A percentile compares a stretch with the other conserved stretches of the same genome.
Evolutionary conservation across 169 alveolate species (phyloP).

Genomic region (Babesia divergens): DNA sequence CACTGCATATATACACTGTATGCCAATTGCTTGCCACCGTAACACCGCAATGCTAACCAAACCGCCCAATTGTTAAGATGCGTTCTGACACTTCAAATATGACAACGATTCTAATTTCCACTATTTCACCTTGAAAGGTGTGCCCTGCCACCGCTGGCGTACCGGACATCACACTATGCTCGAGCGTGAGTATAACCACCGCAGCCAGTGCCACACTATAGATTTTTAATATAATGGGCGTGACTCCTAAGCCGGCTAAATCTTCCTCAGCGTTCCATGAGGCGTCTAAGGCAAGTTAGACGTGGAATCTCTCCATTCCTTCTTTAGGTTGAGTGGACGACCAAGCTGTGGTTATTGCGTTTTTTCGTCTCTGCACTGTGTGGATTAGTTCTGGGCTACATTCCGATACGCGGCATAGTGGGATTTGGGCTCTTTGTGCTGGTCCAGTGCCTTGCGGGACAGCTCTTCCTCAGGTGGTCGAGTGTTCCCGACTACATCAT

Average conservation of each 20-base stretch:
- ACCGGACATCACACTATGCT: too few relatives aligned
- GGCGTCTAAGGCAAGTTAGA: conserved; percentile 12
- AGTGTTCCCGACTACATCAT: conserved; percentile 60
- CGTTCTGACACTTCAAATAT: too few relatives aligned
- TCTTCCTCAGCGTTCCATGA: not conserved
- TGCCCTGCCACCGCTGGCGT: too few relatives aligned
- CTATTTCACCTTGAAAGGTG: too few relatives aligned
- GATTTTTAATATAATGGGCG: conserved; percentile 14
- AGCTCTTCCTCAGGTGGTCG: conserved; percentile 16
- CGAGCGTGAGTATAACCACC: too few relatives aligned
- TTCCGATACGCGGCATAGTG: conserved; percentile 35
- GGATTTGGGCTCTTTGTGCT: conserved; percentile 40
- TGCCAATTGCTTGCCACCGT: too few relatives aligned
- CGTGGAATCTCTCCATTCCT: not conserved
- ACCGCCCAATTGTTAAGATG: too few relatives aligned
- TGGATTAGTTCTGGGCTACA: conserved; percentile 42
- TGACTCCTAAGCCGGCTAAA: not conserved
- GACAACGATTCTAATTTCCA: too few relatives aligned
- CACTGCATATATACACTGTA: too few relatives aligned
- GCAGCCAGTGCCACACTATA: too few relatives aligned
- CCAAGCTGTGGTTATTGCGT: conserved; percentile 18
- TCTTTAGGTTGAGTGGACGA: not conserved
- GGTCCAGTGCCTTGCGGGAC: conserved; percentile 33
- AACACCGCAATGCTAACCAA: too few relatives aligned
- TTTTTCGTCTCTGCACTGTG: conserved; percentile 21